These are phyloP conservation scores for Aspergillus novofumigatus DNA, from an alignment of 2,329 filamentous ascomycete genomes.

Conservation along the genomic window DNA sequence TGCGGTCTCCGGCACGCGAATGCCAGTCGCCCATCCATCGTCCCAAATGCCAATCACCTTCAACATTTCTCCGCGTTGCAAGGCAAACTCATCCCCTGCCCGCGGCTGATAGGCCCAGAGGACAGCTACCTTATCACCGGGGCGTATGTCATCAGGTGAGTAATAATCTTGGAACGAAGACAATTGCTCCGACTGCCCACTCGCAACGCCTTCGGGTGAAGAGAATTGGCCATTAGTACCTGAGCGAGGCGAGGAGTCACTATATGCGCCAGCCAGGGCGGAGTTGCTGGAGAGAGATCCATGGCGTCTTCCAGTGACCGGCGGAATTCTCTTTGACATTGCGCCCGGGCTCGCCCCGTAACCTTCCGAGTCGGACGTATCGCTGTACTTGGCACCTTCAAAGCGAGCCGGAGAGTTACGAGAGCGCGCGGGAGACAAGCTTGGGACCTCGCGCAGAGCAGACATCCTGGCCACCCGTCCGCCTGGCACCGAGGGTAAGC, in stretches of 20 bases:
- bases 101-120: slow-evolving; percentile 97
- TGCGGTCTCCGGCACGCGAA: slow-evolving; percentile 74
- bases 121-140: slow-evolving; percentile 81
- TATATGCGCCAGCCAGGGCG: slow-evolving; percentile 58
- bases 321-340: slow-evolving; percentile 48
- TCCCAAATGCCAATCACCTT: slow-evolving; percentile 99
- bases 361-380: slow-evolving; percentile 59
- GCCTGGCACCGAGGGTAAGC: slow-evolving; percentile 74
- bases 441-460: slow-evolving; percentile 73
- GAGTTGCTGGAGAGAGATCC: slow-evolving; percentile 89
- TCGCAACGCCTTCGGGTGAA: slow-evolving; percentile 76
- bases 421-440: slow-evolving; percentile 56
- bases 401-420: slow-evolving; percentile 47
- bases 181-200: slow-evolving; percentile 91
- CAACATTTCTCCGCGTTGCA: slow-evolving; percentile 95
- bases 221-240: slow-evolving; percentile 69
- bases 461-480: slow-evolving; percentile 95
- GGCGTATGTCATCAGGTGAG: slow-evolving; percentile 91
- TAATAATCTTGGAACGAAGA: slow-evolving; percentile 99
- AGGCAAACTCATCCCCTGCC: slow-evolving; percentile 84
- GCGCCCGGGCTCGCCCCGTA: slow-evolving; percentile 70
- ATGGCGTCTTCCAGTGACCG: slow-evolving; percentile 59
- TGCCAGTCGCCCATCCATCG: slow-evolving; percentile 95
- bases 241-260: slow-evolving; percentile 69
- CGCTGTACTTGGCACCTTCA: slow-evolving; percentile 48